Conservation (phyloP, 495 filamentous ascomycete species). For the Eremomyces bilateralis region DNA sequence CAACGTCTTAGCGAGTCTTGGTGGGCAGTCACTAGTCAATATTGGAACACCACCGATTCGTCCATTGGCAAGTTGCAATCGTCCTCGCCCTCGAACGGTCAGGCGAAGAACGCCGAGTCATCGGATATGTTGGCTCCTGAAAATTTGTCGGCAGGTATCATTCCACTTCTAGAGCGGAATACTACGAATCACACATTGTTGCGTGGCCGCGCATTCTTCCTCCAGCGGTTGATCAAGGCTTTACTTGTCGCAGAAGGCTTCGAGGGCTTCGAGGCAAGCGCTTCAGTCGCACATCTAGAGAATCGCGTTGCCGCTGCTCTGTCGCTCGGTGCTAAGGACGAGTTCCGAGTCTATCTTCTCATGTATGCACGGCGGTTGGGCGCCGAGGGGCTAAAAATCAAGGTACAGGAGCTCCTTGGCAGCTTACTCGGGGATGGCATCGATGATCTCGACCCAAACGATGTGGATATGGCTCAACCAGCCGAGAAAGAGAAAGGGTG, state of each 20-base stretch:
- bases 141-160: slow-evolving; percentile 72
- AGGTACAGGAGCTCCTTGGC: slow-evolving; percentile 79
- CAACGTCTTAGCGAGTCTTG: slow-evolving; percentile 83
- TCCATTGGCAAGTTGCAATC: slow-evolving; percentile 44
- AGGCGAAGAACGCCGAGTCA: slow-evolving; percentile 19
- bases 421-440: slow-evolving; percentile 46
- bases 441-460: too few relatives aligned
- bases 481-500: slow-evolving; percentile 30
- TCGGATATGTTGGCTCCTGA: slow-evolving; percentile 29
- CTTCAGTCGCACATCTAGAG: slow-evolving; percentile 87
- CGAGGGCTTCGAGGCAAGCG: slow-evolving; percentile 73
- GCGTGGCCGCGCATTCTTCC: slow-evolving; percentile 67
- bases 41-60: slow-evolving; percentile 78
- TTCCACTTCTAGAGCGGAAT: slow-evolving; percentile 78
- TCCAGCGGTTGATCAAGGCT: slow-evolving; percentile 75
- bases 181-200: slow-evolving; percentile 86
- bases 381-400: slow-evolving; percentile 61
- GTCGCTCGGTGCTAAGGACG: slow-evolving; percentile 64
- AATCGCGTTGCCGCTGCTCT: slow-evolving; percentile 81
- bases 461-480: too few relatives aligned
- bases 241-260: slow-evolving; percentile 71
- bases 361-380: slow-evolving; percentile 96
- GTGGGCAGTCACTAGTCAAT: slow-evolving; percentile 96
- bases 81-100: slow-evolving; percentile 20
- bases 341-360: slow-evolving; percentile 73